phyloP scores from a whole-genome alignment of 768 basidiomycete genomes.

The Gautieria morchelliformis region DNA sequence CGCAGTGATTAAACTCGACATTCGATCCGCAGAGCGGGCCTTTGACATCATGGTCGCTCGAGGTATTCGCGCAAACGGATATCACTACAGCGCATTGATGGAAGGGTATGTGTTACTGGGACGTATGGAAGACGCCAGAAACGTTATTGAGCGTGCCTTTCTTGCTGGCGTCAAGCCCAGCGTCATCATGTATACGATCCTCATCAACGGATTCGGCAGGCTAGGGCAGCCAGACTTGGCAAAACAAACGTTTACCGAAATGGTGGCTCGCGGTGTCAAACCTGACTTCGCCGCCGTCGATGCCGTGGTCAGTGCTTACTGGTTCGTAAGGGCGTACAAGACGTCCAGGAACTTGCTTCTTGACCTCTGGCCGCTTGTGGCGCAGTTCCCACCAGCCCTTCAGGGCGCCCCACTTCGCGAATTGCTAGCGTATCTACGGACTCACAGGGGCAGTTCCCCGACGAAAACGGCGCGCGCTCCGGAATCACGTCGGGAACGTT shows the following conservation, averaged over 20 bases:
- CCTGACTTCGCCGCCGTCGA: constrained; percentile 70
- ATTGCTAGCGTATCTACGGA: constrained; percentile 40
- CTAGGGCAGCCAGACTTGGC: constrained; percentile 45
- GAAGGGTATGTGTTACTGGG: constrained; percentile 57
- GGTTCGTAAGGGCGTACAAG: constrained; percentile 40
- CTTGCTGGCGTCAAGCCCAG: constrained; percentile 45
- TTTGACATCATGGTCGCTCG: constrained; percentile 53
- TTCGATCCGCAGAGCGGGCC: constrained; percentile 39
- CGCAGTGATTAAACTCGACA: constrained; percentile 41
- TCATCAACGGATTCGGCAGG: constrained; percentile 65
- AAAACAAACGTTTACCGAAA: constrained; percentile 44
- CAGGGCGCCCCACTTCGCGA: constrained; percentile 33
- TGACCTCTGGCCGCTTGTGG: constrained; percentile 54
- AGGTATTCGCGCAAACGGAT: constrained; percentile 61
- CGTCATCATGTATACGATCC: constrained; percentile 64
- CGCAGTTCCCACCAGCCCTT: constrained; percentile 48
- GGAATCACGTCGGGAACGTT: constrained; percentile 23
- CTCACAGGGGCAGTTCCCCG: constrained; percentile 20
- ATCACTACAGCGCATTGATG: constrained; percentile 70
- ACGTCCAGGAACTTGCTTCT: constrained; percentile 46
- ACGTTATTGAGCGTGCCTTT: constrained; percentile 43
- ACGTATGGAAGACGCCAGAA: constrained; percentile 47
- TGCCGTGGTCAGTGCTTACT: constrained; percentile 60
- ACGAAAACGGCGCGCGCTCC: constrained; percentile 12
- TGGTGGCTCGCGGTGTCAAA: constrained; percentile 48